A percentile compares a stretch with the other conserved stretches of the same genome.
phyloP scores from a whole-genome alignment of 805 yeast genomes.

The Diddensiella caesifluorescens region DNA sequence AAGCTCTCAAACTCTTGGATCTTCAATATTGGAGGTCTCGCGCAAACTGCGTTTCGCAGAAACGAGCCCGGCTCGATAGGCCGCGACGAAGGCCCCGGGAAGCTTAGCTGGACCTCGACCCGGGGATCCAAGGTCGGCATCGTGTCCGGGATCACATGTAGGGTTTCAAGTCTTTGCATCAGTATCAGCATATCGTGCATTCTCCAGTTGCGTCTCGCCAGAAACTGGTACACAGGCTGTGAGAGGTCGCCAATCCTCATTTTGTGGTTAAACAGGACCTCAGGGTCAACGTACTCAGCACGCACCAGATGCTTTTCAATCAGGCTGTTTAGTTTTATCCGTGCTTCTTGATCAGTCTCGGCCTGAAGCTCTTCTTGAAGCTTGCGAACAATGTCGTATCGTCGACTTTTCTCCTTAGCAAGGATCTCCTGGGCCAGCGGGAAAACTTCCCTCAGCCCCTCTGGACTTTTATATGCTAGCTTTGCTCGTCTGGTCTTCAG shows the following conservation, averaged over 20 bases:
- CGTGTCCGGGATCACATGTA: conserved; percentile 88
- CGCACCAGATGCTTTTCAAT: conserved; percentile 39
- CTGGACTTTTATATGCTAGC: conserved; percentile 58
- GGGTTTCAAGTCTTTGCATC: conserved; percentile 88
- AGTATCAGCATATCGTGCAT: conserved; percentile 61
- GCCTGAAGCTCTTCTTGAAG: conserved; percentile 30
- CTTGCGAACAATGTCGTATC: conserved; percentile 38
- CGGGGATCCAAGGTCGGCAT: conserved; percentile 80
- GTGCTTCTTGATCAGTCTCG: conserved; percentile 20
- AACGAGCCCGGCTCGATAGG: conserved; percentile 77
- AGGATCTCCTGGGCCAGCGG: conserved; percentile 59
- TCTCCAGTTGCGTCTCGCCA: conserved; percentile 69
- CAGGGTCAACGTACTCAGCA: conserved; percentile 79
- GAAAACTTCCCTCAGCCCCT: conserved; percentile 65
- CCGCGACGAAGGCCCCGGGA: conserved; percentile 54
- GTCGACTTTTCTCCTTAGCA: conserved; percentile 42
- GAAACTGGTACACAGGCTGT: conserved; percentile 74
- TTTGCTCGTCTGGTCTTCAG: conserved; percentile 18
- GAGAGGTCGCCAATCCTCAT: conserved; percentile 52
- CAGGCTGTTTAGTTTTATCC: conserved; percentile 20
- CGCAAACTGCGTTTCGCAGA: conserved; percentile 67
- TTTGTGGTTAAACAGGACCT: conserved; percentile 63
- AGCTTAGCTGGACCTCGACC: conserved; percentile 68
- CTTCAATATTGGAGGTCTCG: conserved; percentile 69
- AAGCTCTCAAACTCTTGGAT: conserved; percentile 63